Evolutionary conservation across 768 basidiomycete genomes (phyloP).

Genomic region (Tricholoma saponaceum): DNA sequence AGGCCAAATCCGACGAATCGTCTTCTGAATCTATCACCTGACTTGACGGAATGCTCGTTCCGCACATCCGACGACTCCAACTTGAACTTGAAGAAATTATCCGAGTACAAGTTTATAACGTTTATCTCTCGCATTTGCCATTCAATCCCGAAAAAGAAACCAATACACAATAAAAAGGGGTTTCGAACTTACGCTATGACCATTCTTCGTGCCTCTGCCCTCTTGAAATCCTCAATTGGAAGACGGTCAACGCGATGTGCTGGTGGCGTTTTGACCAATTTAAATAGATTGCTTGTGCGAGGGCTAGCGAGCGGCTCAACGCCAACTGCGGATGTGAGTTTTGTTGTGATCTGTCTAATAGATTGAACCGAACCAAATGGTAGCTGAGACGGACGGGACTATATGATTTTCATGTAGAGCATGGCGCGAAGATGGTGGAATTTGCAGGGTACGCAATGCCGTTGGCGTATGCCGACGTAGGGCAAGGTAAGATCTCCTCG

Average conservation of each 20-base stretch:
- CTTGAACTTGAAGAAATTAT: no score
- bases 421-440: constrained; percentile 91
- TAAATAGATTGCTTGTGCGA: not conserved
- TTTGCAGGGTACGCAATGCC: constrained; percentile 98
- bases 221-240: not conserved
- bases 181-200: not conserved
- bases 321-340: constrained; percentile 11
- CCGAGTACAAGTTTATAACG: no score
- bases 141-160: no score
- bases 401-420: constrained; percentile 83
- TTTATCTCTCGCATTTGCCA: no score
- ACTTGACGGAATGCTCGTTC: no score
- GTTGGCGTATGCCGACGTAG: constrained; percentile 74
- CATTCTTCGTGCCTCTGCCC: not conserved
- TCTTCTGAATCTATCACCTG: no score
- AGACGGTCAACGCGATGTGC: not conserved
- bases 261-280: not conserved
- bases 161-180: no score
- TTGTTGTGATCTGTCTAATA: not conserved
- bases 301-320: constrained; percentile 7
- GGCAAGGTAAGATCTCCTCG: constrained; percentile 53
- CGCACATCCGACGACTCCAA: no score
- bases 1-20: no score
- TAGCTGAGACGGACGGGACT: constrained; percentile 64
- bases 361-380: not conserved